Evolutionary conservation across 2,329 filamentous ascomycete genomes (phyloP).

Genomic region (Fusarium sp.): DNA sequence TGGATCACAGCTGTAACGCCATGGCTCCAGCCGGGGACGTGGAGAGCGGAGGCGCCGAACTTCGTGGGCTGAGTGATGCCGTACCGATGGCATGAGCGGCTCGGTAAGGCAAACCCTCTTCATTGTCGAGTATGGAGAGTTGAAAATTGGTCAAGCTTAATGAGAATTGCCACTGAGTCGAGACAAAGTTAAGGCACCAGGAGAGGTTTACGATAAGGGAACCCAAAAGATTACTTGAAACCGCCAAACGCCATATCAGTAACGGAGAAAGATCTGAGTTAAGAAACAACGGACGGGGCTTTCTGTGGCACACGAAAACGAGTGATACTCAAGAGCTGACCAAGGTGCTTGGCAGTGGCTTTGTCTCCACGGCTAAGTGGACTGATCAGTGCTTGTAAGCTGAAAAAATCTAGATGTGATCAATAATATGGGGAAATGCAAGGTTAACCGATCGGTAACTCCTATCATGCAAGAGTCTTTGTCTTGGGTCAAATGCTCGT

Average conservation of each 20-base stretch:
- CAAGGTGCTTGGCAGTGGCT: background rate
- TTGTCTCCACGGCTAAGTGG: background rate
- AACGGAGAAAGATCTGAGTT: background rate
- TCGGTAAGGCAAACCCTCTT: background rate
- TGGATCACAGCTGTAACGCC: slow-evolving; percentile 1
- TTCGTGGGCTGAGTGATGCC: slow-evolving; percentile 5
- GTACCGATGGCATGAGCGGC: background rate
- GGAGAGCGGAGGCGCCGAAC: slow-evolving; percentile 34
- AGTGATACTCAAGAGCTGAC: background rate
- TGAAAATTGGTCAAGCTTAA: background rate
- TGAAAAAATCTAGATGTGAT: background rate
- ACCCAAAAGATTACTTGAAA: background rate
- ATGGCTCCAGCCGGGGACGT: background rate
- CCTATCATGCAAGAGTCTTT: background rate
- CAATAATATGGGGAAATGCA: background rate
- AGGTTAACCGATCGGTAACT: background rate
- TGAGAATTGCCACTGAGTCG: background rate
- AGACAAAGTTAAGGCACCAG: slow-evolving; percentile 21
- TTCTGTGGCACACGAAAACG: background rate
- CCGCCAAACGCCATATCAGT: background rate
- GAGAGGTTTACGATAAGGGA: slow-evolving; percentile 3
- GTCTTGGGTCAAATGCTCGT: background rate
- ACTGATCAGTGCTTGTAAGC: background rate
- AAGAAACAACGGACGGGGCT: background rate
- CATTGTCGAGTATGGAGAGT: background rate